Evolutionary conservation across 345 rosid genomes (phyloP).

Genomic region (Nephelium lappaceum): DNA sequence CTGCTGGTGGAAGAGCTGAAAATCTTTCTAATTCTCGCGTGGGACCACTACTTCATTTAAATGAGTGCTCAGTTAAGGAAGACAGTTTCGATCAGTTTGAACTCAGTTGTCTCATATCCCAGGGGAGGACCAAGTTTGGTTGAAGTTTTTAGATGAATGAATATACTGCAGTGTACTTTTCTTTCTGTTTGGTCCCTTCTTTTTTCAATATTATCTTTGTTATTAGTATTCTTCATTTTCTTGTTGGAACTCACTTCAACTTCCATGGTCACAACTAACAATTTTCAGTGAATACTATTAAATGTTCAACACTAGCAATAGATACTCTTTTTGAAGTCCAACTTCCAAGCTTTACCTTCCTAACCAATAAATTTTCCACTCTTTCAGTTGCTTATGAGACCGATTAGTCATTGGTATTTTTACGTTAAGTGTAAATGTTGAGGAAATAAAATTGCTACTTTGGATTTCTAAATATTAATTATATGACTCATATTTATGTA

Average conservation of each 20-base stretch:
- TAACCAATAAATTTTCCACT: neutral
- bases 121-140: constrained; percentile 6
- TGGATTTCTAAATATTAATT: neutral
- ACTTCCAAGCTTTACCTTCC: neutral
- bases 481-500: no score
- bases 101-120: neutral
- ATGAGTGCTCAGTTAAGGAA: constrained; percentile 6
- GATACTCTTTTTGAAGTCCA: neutral
- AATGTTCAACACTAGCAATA: no score
- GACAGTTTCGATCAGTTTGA: constrained; percentile 8
- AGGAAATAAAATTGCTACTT: neutral
- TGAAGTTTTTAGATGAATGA: neutral
- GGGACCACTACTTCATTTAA: constrained; percentile 10
- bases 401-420: neutral
- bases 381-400: neutral
- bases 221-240: no score
- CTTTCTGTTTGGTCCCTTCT: neutral
- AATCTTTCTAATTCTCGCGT: constrained; percentile 1
- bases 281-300: neutral
- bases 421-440: neutral
- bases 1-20: neutral
- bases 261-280: neutral
- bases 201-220: no score
- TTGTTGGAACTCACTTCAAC: neutral
- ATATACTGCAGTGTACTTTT: neutral